Conservation (phyloP, 2,329 filamentous ascomycete genomes). For the Xylaria sp. region DNA sequence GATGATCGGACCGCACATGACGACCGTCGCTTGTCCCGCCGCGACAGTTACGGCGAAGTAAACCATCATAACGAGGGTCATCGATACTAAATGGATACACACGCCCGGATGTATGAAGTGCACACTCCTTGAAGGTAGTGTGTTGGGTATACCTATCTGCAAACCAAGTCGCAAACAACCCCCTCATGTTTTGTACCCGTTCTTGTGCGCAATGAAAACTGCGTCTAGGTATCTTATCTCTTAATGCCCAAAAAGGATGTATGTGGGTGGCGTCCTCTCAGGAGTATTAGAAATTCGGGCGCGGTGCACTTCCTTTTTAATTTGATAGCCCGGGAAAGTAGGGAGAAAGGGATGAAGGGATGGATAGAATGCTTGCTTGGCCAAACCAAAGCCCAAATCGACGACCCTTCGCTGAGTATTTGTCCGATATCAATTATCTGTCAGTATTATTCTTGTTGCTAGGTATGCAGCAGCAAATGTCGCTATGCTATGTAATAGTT, state of each 20-base stretch:
- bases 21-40: constrained; percentile 17
- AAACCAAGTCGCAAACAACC: neutral
- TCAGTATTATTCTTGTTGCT: no score
- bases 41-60: constrained; percentile 18
- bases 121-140: neutral
- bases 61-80: constrained; percentile 7
- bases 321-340: neutral
- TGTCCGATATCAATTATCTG: no score
- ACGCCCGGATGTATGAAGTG: neutral
- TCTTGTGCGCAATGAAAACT: constrained; percentile 6
- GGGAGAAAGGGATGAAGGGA: neutral
- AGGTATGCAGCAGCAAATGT: no score
- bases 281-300: neutral
- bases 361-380: neutral
- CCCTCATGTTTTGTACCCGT: neutral
- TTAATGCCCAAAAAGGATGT: no score
- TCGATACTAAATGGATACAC: constrained; percentile 7
- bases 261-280: no score
- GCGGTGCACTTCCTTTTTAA: neutral
- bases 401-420: no score
- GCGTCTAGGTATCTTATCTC: neutral
- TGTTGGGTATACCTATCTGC: neutral
- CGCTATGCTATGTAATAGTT: no score
- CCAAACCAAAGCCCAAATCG: no score
- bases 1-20: constrained; percentile 24